These are phyloP conservation scores for Colletotrichum lentis DNA, from an alignment of 2,329 filamentous ascomycete species.

Conservation along the genomic window DNA sequence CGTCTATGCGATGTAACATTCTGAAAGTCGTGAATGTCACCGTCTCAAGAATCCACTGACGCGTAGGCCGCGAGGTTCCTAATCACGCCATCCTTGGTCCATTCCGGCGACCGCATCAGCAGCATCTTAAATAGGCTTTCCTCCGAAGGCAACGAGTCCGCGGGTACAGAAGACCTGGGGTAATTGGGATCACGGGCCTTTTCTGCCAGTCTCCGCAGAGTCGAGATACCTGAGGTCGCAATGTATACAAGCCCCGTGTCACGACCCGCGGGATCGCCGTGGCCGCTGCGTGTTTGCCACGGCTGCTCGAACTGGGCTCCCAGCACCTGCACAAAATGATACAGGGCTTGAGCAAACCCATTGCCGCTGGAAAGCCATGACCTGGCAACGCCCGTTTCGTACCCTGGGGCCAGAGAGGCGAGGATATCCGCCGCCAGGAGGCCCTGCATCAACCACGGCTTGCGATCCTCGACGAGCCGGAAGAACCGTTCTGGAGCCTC, in stretches of 20 bases:
- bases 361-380: slow-evolving; percentile 86
- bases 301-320: slow-evolving; percentile 67
- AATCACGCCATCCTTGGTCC: slow-evolving; percentile 71
- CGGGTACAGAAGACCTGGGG: slow-evolving; percentile 60
- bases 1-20: slow-evolving; percentile 23
- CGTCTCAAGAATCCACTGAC: slow-evolving; percentile 51
- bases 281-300: slow-evolving; percentile 47
- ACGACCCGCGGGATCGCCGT: slow-evolving; percentile 40
- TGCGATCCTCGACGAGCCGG: slow-evolving; percentile 79
- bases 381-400: slow-evolving; percentile 76
- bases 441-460: slow-evolving; percentile 90
- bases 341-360: slow-evolving; percentile 82
- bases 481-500: slow-evolving; percentile 48
- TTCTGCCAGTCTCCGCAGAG: slow-evolving; percentile 73
- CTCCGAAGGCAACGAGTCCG: slow-evolving; percentile 69
- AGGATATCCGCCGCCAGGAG: slow-evolving; percentile 90
- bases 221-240: slow-evolving; percentile 71
- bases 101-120: slow-evolving; percentile 68
- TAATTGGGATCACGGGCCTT: slow-evolving; percentile 69
- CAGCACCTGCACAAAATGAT: slow-evolving; percentile 77
- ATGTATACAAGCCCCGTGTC: slow-evolving; percentile 68
- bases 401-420: slow-evolving; percentile 73
- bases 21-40: not conserved
- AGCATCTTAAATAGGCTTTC: slow-evolving; percentile 74
- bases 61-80: slow-evolving; percentile 74